Conservation (phyloP, 2,329 filamentous ascomycete genomes). For the Fusarium pseudograminearum region DNA sequence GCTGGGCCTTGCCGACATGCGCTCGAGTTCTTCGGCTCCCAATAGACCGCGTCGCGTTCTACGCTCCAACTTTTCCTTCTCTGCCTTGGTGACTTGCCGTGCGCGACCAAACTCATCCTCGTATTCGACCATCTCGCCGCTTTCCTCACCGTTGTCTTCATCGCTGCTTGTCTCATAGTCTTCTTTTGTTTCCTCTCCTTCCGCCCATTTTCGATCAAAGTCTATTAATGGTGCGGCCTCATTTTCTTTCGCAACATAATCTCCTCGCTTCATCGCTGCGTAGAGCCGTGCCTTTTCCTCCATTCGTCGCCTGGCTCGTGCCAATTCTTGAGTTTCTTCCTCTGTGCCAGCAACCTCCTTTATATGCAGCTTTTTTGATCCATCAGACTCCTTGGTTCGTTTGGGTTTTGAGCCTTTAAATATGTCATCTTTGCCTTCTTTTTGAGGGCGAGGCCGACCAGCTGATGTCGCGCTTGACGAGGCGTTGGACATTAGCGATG, state of each 20-base stretch:
- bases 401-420: conserved; percentile 50
- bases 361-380: conserved; percentile 61
- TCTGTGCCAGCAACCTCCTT: conserved; percentile 67
- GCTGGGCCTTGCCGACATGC: conserved; percentile 74
- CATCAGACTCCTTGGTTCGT: conserved; percentile 48
- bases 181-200: conserved; percentile 67
- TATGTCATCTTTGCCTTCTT: conserved; percentile 62
- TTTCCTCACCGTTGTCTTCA: conserved; percentile 57
- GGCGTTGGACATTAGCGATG: conserved; percentile 77
- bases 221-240: conserved; percentile 80
- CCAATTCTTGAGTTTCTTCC: conserved; percentile 75
- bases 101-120: conserved; percentile 93
- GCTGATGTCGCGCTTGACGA: conserved; percentile 57
- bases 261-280: conserved; percentile 89
- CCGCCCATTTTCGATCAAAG: conserved; percentile 96
- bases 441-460: conserved; percentile 60
- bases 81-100: conserved; percentile 76
- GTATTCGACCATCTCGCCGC: conserved; percentile 81
- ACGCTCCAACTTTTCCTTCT: conserved; percentile 73
- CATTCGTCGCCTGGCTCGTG: conserved; percentile 81
- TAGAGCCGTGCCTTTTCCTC: conserved; percentile 92
- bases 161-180: conserved; percentile 67
- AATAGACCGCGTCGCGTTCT: conserved; percentile 62
- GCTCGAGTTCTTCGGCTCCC: conserved; percentile 71
- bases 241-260: conserved; percentile 77